phyloP scores from a whole-genome alignment of 345 rosid genomes.

The Citrus cavaleriei region DNA sequence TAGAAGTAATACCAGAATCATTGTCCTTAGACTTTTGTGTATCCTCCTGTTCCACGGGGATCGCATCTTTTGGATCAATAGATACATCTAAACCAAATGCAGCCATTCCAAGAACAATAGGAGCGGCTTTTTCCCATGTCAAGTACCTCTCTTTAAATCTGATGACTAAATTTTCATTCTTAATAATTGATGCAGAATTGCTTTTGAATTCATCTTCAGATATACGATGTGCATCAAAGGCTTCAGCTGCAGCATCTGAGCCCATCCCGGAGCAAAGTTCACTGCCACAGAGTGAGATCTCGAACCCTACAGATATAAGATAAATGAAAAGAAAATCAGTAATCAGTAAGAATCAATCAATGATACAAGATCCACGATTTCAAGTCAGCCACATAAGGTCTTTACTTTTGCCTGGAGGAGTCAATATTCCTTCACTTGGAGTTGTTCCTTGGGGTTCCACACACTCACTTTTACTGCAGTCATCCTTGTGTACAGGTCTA shows the following conservation, averaged over 20 bases:
- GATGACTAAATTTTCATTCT: constrained; percentile 63
- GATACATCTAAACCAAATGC: constrained; percentile 70
- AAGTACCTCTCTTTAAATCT: constrained; percentile 58
- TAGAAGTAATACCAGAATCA: constrained; percentile 35
- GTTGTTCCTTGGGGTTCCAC: constrained; percentile 30
- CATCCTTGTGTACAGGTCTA: constrained; percentile 23
- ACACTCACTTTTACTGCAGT: constrained; percentile 26
- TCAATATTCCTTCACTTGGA: constrained; percentile 25
- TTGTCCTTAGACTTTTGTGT: constrained; percentile 31
- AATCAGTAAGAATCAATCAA: constrained; percentile 14
- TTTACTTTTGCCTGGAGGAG: constrained; percentile 37
- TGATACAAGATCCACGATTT: background rate
- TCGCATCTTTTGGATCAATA: constrained; percentile 53
- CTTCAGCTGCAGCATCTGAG: constrained; percentile 64
- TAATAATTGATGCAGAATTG: constrained; percentile 50
- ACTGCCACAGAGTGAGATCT: constrained; percentile 79
- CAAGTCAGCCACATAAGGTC: constrained; percentile 13
- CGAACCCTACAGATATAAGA: constrained; percentile 52
- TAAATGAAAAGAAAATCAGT: constrained; percentile 15
- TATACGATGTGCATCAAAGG: constrained; percentile 60
- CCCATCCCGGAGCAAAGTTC: constrained; percentile 79
- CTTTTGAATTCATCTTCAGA: constrained; percentile 58
- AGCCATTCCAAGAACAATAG: constrained; percentile 64
- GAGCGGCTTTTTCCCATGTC: constrained; percentile 82
- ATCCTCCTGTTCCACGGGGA: constrained; percentile 56